Base-by-base conservation (phyloP, 2,329 filamentous ascomycete genomes). In the Fusarium neocosmosporiellum region DNA sequence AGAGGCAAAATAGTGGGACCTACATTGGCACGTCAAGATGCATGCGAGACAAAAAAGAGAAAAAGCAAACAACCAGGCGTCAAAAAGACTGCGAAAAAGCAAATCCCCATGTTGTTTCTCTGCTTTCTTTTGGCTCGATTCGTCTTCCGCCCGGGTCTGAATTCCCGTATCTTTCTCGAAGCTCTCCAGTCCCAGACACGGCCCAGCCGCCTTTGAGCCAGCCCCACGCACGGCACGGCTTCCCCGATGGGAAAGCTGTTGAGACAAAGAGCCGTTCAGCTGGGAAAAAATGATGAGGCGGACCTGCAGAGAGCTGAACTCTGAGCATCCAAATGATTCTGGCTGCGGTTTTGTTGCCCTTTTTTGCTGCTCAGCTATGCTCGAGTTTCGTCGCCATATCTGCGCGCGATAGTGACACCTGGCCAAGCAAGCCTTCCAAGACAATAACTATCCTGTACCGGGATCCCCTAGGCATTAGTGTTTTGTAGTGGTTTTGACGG, bases 161-260 rank as follows among this genome's bases (percentile, higher is more conserved):
- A 53, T 68, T 63, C 61, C 55, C 60, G 59, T 39, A 57, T 58
- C 54, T 66, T 75, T 73, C 63, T 70, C 66, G 61, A 67, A 75
- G 71, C 50, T 63, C 48, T 36, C 48, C 27, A 29, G 43, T 59
- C 59, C 62, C 63, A 69, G 57, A 37, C 63, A 37, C 24, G 50
- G 43, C 61, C 68, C 31, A 53, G 33, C 24, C 34, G 53, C 18
- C 29, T 64, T 70, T 61, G 16, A 67, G 66, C 65, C 73, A 77
- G 71, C 73, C 67, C 72, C 73, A 54, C 50, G n/a, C 67, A 66
- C 59, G 46, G 55, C 37, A 27, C 59, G 50, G 53, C 53, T 65
- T 54, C 33, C 59, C 62, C 20, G 57, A 39, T 50, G n/a, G 54
- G 34, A 48, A 41, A 31, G 18, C 14, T 27, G 31, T 24, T 36